These are phyloP conservation scores for Arbutus unedo DNA, from an alignment of 148 eudicot genomes.

Conservation along the genomic window DNA sequence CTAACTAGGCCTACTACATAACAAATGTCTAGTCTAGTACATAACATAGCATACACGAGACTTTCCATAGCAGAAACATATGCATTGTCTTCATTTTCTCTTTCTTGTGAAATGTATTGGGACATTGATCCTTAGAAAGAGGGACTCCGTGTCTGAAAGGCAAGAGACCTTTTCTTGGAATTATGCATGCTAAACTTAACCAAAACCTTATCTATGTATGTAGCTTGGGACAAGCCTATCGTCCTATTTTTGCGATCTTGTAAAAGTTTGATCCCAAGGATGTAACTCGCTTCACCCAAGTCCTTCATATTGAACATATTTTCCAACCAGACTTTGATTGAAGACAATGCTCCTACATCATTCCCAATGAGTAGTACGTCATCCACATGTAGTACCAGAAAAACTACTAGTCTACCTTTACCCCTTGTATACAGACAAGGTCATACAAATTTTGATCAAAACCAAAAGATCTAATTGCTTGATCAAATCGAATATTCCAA, in stretches of 20 bases:
- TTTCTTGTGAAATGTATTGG: neutral
- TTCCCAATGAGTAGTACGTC: no score
- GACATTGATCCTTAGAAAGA: no score
- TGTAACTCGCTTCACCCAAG: neutral
- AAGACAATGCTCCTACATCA: no score
- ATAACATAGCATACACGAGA: neutral
- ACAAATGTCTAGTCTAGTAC: neutral
- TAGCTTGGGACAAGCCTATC: neutral
- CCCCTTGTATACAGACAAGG: no score
- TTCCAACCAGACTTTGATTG: no score
- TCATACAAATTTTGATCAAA: neutral
- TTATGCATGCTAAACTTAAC: neutral
- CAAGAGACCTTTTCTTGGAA: neutral
- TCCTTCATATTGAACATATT: no score
- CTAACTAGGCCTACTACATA: neutral
- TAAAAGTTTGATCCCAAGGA: neutral
- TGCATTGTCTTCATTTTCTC: neutral
- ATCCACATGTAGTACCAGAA: no score
- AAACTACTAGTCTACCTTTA: no score
- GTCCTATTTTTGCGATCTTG: no score
- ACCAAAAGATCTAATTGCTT: neutral
- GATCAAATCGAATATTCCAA: conserved; percentile 4
- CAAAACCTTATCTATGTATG: neutral
- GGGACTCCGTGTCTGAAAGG: no score
- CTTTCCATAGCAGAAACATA: neutral